phyloP scores from a whole-genome alignment of 2,329 filamentous ascomycete genomes.

The Trichoderma sp. region DNA sequence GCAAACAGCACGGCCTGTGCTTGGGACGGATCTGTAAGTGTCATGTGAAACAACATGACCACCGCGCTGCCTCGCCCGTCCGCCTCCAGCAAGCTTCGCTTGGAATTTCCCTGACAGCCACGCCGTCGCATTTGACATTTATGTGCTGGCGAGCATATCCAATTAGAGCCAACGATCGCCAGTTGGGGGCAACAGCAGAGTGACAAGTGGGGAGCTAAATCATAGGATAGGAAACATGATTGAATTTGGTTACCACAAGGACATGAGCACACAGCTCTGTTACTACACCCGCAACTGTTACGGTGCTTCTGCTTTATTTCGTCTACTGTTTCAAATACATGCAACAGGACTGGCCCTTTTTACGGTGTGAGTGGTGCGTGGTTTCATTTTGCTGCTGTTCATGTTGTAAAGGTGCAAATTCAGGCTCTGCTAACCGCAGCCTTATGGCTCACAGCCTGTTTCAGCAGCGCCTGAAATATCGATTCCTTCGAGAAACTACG shows the following conservation, averaged over 20 bases:
- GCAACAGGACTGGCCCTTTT: too few relatives aligned
- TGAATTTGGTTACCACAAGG: not conserved
- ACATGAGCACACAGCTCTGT: not conserved
- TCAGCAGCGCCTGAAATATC: constrained; percentile 4
- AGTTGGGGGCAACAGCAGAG: not conserved
- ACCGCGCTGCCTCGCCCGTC: not conserved
- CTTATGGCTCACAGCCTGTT: not conserved
- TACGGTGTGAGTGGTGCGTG: not conserved
- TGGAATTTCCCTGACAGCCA: constrained; percentile 20
- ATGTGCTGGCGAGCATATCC: not conserved
- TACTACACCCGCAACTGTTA: not conserved
- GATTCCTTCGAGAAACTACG: constrained; percentile 7
- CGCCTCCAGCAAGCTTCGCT: constrained; percentile 3
- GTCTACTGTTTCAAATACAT: not conserved
- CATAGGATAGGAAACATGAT: not conserved
- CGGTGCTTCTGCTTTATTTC: not conserved
- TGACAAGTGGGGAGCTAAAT: not conserved
- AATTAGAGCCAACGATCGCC: constrained; percentile 1
- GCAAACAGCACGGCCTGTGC: not conserved
- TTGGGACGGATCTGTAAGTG: not conserved
- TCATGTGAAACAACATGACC: constrained; percentile 15
- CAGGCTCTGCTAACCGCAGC: constrained; percentile 18
- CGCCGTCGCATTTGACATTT: constrained; percentile 18
- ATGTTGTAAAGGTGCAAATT: not conserved
- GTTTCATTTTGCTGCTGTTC: not conserved